Evolutionary conservation across 129 eudicot genomes (phyloP).

Genomic region (Pulicaria dysenterica): DNA sequence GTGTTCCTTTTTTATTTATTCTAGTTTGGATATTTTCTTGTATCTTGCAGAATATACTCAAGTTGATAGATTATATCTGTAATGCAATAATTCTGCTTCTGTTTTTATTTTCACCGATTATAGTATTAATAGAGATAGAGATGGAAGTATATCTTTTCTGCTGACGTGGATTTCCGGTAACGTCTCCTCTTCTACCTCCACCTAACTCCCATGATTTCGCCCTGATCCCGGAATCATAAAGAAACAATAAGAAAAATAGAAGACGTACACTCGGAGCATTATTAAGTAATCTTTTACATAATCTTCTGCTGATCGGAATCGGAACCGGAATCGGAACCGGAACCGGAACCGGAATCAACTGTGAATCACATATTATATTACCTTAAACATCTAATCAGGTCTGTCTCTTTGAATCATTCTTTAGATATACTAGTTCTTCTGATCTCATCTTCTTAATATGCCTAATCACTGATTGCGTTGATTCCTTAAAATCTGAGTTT

Average conservation of each 20-base stretch:
- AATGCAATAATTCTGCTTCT: background rate
- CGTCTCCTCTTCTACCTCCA: conserved; percentile 16
- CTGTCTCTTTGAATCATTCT: conserved; percentile 30
- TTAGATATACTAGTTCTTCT: conserved; percentile 11
- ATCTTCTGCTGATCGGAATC: background rate
- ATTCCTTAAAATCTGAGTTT: background rate
- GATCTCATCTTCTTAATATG: conserved; percentile 13
- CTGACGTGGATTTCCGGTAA: conserved; percentile 22
- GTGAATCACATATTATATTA: conserved; percentile 14
- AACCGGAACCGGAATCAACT: conserved; percentile 5
- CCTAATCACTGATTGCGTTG: conserved; percentile 26
- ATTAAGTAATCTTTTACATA: background rate
- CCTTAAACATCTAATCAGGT: conserved; percentile 27
- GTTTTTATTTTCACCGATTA: background rate
- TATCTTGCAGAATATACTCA: no score
- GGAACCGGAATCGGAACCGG: background rate
- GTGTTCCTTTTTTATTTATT: no score
- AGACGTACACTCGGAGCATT: no score
- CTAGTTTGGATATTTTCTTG: no score
- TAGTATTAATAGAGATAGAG: background rate
- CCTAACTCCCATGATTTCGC: conserved; percentile 5
- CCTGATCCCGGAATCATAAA: background rate
- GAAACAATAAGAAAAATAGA: no score
- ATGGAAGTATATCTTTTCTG: background rate
- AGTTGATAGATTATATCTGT: no score